Evolutionary conservation across 129 eudicot genomes (phyloP).

Genomic region (Centrapalus pauciflorus): DNA sequence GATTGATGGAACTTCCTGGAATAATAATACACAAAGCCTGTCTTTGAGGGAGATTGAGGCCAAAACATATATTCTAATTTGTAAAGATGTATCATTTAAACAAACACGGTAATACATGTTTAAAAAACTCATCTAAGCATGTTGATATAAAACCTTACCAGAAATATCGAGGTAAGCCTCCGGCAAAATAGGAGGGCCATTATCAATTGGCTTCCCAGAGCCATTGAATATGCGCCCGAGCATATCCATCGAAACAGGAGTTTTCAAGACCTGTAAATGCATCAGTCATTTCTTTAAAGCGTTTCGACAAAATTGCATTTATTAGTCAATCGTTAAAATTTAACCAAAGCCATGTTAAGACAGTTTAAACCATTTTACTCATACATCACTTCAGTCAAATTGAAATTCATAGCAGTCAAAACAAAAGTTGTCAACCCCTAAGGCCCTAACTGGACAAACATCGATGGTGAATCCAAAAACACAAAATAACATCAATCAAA

Average conservation of each 20-base stretch:
- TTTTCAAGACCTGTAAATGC: slow-evolving; percentile 70
- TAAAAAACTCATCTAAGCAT: background rate
- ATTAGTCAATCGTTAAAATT: slow-evolving; percentile 4
- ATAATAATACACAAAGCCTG: background rate
- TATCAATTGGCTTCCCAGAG: slow-evolving; percentile 97
- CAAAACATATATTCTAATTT: background rate
- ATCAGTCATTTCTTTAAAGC: background rate
- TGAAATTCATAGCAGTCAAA: background rate
- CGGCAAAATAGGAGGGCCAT: slow-evolving; percentile 96
- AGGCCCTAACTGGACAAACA: slow-evolving; percentile 2
- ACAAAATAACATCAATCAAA: background rate
- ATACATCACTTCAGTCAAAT: background rate
- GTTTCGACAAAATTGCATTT: background rate
- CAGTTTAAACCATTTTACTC: too few relatives aligned
- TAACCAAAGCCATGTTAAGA: background rate
- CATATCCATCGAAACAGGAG: slow-evolving; percentile 97
- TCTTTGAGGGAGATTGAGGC: background rate
- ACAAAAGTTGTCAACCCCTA: background rate
- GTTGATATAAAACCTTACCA: slow-evolving; percentile 40
- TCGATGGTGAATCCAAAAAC: background rate
- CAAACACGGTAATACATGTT: background rate
- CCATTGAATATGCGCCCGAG: slow-evolving; percentile 99
- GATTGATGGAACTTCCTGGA: slow-evolving; percentile 96
- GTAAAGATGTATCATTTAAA: background rate
- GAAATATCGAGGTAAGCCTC: slow-evolving; percentile 91